A percentile compares a stretch with the other conserved stretches of the same genome.
Evolutionary conservation across 2,329 filamentous ascomycete genomes (phyloP).

Genomic region (Exophiala spinifera): DNA sequence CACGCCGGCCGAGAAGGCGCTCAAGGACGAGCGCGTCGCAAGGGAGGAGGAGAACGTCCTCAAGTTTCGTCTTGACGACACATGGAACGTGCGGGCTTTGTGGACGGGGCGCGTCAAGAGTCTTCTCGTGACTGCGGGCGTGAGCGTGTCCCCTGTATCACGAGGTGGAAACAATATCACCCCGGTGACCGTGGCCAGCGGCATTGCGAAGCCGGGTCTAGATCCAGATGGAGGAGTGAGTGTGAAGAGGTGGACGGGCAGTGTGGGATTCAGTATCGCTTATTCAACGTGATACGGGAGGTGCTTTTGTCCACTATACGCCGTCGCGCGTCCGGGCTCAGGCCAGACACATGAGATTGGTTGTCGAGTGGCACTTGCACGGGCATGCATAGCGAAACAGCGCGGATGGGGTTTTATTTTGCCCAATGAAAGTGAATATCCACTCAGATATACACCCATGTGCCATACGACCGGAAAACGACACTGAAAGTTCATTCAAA

Average conservation of each 20-base stretch:
- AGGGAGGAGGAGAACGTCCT: conserved; percentile 79
- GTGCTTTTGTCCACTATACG: background rate
- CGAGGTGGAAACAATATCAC: background rate
- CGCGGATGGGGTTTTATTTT: no score
- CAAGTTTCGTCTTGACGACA: conserved; percentile 86
- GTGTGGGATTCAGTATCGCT: conserved; percentile 27
- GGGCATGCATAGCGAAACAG: no score
- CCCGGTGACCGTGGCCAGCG: background rate
- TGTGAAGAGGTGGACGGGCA: conserved; percentile 27
- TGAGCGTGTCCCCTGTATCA: conserved; percentile 64
- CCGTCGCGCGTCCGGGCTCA: no score
- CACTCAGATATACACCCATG: no score
- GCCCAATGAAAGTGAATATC: no score
- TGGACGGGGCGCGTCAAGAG: conserved; percentile 96
- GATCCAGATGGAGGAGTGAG: background rate
- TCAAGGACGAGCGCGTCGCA: conserved; percentile 53
- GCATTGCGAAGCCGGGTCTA: background rate
- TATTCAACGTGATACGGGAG: conserved; percentile 25
- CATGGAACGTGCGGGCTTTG: conserved; percentile 76
- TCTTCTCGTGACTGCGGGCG: conserved; percentile 84
- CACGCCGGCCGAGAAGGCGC: conserved; percentile 33
- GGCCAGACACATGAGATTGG: no score
- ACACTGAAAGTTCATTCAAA: no score
- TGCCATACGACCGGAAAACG: no score
- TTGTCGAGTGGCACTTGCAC: no score